These are phyloP conservation scores for Aspergillus nanangensis DNA, from an alignment of 495 filamentous ascomycete genomes.

Conservation along the genomic window DNA sequence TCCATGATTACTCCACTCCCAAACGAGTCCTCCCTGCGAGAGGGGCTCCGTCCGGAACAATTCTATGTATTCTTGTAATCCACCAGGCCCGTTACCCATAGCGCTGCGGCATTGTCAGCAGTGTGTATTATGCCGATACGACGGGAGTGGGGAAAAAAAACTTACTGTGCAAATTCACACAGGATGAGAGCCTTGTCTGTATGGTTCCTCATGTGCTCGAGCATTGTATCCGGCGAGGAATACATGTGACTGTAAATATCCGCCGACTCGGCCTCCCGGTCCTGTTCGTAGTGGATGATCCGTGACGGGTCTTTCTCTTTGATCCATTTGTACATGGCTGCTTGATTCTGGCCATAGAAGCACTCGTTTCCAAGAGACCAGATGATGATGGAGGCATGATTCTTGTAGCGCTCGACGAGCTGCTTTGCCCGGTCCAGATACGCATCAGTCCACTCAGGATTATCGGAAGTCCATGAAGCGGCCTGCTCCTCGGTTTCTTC, in stretches of 20 bases:
- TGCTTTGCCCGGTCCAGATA: slow-evolving; percentile 8
- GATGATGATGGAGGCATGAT: slow-evolving; percentile 6
- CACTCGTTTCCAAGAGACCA: slow-evolving; percentile 10
- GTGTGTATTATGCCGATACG: too few species aligned
- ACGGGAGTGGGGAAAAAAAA: too few species aligned
- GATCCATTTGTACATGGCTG: slow-evolving; percentile 7
- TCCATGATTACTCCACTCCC: slow-evolving; percentile 12
- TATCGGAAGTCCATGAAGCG: slow-evolving; percentile 7
- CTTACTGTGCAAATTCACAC: slow-evolving; percentile 9
- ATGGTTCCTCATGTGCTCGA: neutral
- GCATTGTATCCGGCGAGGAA: neutral
- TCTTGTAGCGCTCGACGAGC: slow-evolving; percentile 9
- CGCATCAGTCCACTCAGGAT: slow-evolving; percentile 7
- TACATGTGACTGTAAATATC: slow-evolving; percentile 9
- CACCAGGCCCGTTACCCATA: slow-evolving; percentile 11
- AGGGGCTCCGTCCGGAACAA: slow-evolving; percentile 1
- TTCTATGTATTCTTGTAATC: slow-evolving; percentile 7
- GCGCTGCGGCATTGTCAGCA: too few species aligned
- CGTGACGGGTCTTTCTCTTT: slow-evolving; percentile 6
- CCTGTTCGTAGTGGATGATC: slow-evolving; percentile 8
- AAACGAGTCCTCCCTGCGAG: slow-evolving; percentile 6
- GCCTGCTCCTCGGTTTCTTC: slow-evolving; percentile 1
- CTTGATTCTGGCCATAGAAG: slow-evolving; percentile 8
- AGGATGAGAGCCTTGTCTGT: slow-evolving; percentile 1
- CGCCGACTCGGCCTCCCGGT: slow-evolving; percentile 2